Conservation (phyloP, 1,139 yeast genomes). For the Lodderomyces parapsilosis region DNA sequence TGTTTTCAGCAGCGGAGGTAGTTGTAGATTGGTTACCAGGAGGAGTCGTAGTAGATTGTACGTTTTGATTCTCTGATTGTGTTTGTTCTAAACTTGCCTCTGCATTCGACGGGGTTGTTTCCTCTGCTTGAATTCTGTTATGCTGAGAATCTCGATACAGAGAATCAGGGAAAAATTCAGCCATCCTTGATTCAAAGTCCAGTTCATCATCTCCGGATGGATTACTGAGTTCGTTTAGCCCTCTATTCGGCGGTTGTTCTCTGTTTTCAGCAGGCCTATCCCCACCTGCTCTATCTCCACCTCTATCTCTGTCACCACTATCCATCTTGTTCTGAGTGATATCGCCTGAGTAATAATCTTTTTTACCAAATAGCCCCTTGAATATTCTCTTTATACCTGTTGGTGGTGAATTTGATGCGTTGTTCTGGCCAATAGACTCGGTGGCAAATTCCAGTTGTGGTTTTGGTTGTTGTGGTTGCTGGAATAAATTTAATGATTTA, state of each 20-base stretch:
- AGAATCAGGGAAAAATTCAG: constrained; percentile 2
- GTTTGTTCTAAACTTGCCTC: not conserved
- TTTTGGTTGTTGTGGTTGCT: not conserved
- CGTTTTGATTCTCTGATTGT: too few species aligned
- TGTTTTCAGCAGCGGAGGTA: too few species aligned
- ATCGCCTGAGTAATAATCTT: not conserved
- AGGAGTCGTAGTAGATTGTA: too few species aligned
- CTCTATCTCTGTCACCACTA: not conserved
- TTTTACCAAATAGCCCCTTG: not conserved
- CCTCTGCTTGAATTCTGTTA: not conserved
- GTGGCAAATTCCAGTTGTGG: constrained; percentile 2
- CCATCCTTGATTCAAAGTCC: not conserved
- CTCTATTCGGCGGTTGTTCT: not conserved
- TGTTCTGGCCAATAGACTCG: not conserved
- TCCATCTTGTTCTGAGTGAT: not conserved
- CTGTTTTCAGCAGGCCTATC: too few species aligned
- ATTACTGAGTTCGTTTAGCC: not conserved
- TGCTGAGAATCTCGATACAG: constrained; percentile 2
- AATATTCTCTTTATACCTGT: not conserved
- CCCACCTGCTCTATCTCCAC: not conserved
- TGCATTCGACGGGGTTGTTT: not conserved
- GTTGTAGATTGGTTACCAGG: not conserved
- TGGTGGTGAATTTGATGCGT: not conserved
- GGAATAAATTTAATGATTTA: not conserved
- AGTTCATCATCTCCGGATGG: not conserved